Evolutionary conservation across 2,329 filamentous ascomycete species (phyloP), one percentile per base, ranked within the genome.

Genomic region (Colletotrichum sublineola): DNA sequence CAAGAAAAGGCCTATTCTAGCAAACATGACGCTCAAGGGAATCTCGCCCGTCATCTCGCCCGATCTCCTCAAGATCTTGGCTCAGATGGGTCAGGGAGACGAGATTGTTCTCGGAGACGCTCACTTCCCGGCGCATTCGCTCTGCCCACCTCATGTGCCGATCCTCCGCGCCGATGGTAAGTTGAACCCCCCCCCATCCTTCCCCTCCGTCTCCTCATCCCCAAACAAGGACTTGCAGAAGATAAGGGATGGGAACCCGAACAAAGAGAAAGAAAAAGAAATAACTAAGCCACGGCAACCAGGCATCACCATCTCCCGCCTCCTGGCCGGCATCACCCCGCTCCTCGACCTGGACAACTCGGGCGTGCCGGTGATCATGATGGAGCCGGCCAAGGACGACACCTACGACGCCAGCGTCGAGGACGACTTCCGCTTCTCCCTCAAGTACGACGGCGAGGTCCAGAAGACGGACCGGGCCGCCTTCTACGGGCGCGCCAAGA

Each of bases 271-370:
- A 42, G 1, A 38, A 31, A 38, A 3, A 2, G 5, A 42, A 14
- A n/a, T 38, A 6, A 6, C 50, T 31, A 36, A 52, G 31, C 15
- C 4, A 7, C 5, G 29, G 18, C 14, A 44, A 33, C 52, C 52
- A 70, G 69, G 69, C 14, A 72, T 72, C 46, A 72, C 69, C 60
- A 66, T 72, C 18, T 72, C 69, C 11, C 61, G 66, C 18, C 69
- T 72, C 11, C 46, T 72, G 24, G 60, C 65, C 2, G 69, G 69
- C 46, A 72, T 72, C 60, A 36, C 69, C 8, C 69, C 69, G 44
- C 69, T 72, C n/a, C 53, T 72, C 38, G 69, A 72, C 53, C 60
- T 72, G 33, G 69, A 72, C 66, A 72, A 63, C 60, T 72, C 68
- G 60, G 69, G 66, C 53, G 46, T 72, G n/a, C 69, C 69, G 14